Evolutionary conservation across 1,284 basidiomycete species (phyloP), one percentile per base, ranked within the genome.

Genomic region (Athelia psychrophila): DNA sequence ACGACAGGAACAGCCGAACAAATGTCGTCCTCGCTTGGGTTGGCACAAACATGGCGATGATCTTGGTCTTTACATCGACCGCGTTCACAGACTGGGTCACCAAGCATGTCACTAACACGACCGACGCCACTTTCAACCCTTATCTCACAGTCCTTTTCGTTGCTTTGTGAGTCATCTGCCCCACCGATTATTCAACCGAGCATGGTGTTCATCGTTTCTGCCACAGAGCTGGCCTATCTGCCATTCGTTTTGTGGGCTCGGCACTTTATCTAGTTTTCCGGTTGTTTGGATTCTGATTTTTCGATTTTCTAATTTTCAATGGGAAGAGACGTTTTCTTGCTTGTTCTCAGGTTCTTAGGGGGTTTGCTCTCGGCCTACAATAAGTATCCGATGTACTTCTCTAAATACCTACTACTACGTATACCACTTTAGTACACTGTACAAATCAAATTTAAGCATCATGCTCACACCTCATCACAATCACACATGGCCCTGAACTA

Each of bases 1-100:
- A 84, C 61, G 88, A 90, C 68, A 80, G 87, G 58, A 93, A 86
- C 71, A 89, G 84, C 62, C 75, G 88, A 51, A 93, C 92, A 19
- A 89, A 94, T 65, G 87, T 93, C 47, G 90, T 95, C 19, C 79
- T 95, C 12, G 76, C 87, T 3, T 95, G 91, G 88, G 79, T 94
- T 47, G 91, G 88, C 33, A 84, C 84, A 3, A 95, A 95, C 71
- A 88, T 94, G 87, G 79, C 65, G 30, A 77, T 95, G 78, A 90
- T 94, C 58, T 64, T 94, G 32, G 76, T 88, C 48, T 94, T 95
- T 74, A 95, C 92, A 2, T 91, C 88, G 2, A 74, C 71, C 2
- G 82, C 82, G 2, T 95, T 95, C 73, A 79, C 78, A 45, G 72
- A 78, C 24, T 89, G 83, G 78, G 81, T 82, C 47, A 70, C 72